Conservation (phyloP, 495 filamentous ascomycete species). For the Amphirosellinia nigrospora region DNA sequence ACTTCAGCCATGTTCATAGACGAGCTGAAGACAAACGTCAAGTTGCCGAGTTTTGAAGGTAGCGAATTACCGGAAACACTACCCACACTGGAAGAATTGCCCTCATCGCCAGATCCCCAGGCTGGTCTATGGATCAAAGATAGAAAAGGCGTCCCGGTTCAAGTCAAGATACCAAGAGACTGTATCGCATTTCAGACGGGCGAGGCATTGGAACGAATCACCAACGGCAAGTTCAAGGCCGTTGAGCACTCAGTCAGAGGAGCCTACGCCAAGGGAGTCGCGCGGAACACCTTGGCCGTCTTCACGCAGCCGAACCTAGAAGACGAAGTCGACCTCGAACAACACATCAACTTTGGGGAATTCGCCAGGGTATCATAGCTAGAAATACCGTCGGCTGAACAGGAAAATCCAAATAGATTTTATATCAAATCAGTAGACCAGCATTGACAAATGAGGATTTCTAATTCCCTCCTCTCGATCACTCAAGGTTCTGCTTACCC, state of each 20-base stretch:
- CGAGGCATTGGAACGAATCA: conserved; percentile 88
- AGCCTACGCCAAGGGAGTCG: conserved; percentile 60
- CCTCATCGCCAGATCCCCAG: conserved; percentile 74
- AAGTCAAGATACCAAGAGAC: conserved; percentile 87
- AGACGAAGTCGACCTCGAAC: conserved; percentile 78
- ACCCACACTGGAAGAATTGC: conserved; percentile 69
- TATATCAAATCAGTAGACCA: background rate
- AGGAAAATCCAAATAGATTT: conserved; percentile 14
- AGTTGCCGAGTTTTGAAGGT: conserved; percentile 40
- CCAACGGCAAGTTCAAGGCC: conserved; percentile 83
- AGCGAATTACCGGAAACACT: conserved; percentile 42
- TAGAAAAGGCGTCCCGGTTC: conserved; percentile 74
- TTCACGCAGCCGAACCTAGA: conserved; percentile 96
- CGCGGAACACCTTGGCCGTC: conserved; percentile 92
- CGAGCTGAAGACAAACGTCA: conserved; percentile 63
- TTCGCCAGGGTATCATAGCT: conserved; percentile 85
- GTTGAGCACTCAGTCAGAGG: conserved; percentile 97
- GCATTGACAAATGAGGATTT: conserved; percentile 11
- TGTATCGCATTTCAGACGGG: conserved; percentile 97
- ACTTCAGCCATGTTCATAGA: conserved; percentile 97
- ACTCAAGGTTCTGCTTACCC: background rate
- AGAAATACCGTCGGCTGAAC: conserved; percentile 67
- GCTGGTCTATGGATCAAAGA: conserved; percentile 93
- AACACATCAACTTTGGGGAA: conserved; percentile 78
- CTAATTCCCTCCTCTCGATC: background rate